phyloP scores from a whole-genome alignment of 2,329 filamentous ascomycete species.

The Trichoderma brevicompactum region DNA sequence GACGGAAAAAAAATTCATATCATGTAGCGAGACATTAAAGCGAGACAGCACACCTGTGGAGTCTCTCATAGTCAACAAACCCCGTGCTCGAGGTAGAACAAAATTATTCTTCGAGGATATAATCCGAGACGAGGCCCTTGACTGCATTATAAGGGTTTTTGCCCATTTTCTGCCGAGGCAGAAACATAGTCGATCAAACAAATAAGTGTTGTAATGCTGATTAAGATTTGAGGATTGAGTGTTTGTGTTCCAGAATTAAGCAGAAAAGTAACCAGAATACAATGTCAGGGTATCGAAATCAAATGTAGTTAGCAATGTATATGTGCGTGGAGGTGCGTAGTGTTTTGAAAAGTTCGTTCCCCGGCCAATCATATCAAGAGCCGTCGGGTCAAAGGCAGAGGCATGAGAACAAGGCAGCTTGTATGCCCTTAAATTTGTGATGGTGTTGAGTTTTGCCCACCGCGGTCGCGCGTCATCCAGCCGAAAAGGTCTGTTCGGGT shows the following conservation, averaged over 20 bases:
- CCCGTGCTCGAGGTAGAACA: neutral
- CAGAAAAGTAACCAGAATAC: conserved; percentile 35
- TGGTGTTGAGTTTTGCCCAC: conserved; percentile 38
- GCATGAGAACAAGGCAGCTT: neutral
- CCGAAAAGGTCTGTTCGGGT: conserved; percentile 51
- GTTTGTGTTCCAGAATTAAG: conserved; percentile 29
- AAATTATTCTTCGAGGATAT: neutral
- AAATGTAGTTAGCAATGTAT: conserved; percentile 41
- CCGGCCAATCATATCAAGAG: neutral
- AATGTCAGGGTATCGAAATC: conserved; percentile 45
- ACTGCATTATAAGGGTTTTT: neutral
- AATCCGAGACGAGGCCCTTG: neutral
- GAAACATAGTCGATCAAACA: neutral
- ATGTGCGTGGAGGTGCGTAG: conserved; percentile 36
- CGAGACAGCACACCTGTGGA: neutral
- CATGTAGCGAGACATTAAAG: neutral
- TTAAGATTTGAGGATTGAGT: neutral
- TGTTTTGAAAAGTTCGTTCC: conserved; percentile 14
- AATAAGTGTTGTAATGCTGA: neutral
- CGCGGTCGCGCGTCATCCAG: conserved; percentile 57
- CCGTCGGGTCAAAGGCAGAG: too few species aligned
- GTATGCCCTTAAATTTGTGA: conserved; percentile 26
- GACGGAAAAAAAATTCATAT: neutral
- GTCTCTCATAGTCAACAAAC: conserved; percentile 1
- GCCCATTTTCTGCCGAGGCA: neutral